Conservation (phyloP, 2,329 filamentous ascomycete genomes). For the Colletotrichum salicis region DNA sequence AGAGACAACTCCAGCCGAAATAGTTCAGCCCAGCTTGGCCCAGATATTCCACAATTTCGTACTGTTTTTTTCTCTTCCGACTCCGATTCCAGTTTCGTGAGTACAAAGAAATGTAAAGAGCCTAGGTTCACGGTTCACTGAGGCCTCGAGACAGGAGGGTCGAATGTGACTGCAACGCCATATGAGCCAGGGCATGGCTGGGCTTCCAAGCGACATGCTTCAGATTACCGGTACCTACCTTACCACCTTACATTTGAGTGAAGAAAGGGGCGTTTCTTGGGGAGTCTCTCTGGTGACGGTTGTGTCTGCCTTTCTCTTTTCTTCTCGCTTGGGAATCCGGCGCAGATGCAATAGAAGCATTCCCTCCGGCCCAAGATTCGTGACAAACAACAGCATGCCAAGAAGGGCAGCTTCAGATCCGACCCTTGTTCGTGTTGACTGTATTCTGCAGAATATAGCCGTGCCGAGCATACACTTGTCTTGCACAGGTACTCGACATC, state of each 20-base stretch:
- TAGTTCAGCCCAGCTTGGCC: slow-evolving; percentile 14
- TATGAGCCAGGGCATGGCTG: background rate
- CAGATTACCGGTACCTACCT: background rate
- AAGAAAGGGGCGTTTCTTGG: background rate
- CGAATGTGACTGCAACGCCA: slow-evolving; percentile 9
- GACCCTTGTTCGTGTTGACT: background rate
- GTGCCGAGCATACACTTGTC: background rate
- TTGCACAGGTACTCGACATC: background rate
- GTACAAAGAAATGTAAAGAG: background rate
- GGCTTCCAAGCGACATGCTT: background rate
- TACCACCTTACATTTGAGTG: background rate
- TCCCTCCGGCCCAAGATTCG: background rate
- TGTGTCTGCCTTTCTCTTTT: background rate
- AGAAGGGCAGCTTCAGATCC: background rate
- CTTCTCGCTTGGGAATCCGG: background rate
- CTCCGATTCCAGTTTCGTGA: background rate
- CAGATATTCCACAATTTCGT: background rate
- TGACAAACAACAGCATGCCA: background rate
- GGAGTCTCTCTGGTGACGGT: background rate
- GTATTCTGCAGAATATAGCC: background rate
- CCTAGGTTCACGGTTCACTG: background rate
- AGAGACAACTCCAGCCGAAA: background rate
- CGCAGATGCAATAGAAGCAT: background rate
- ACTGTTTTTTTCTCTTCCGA: background rate
- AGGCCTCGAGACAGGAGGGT: background rate